Evolutionary conservation across 1,139 yeast genomes (phyloP), one percentile per base, ranked within the genome.

Genomic region (Debaryomyces singareniensis): DNA sequence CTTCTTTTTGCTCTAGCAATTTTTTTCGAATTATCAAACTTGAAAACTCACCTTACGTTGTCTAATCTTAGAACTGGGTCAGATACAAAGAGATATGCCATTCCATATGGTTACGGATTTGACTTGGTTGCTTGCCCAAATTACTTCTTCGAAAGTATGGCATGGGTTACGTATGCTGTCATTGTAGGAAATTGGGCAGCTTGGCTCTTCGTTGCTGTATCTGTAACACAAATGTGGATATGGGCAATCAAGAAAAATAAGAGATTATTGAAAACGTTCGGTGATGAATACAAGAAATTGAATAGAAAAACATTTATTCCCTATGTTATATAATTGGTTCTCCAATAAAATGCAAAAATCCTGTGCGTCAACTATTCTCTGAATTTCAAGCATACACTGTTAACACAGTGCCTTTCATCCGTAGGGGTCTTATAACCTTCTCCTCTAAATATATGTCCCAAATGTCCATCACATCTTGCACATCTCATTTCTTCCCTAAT

Each of bases 371-470:
- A n/a, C n/a, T 51, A 40, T n/a, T 40, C 37, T 16, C 47, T 61
- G 44, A 87, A 83, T 47, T 78, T 82, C 53, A 91, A 61, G 36
- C 89, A 75, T 18, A 85, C 66, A 35, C 95, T 83, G 55, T 91
- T 91, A 15, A 89, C 96, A 55, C 99, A 91, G 53, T 91, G 97
- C 51, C 99, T 75, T 42, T 75, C 91, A 53, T 89, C 91, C 0
- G 95, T 86, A 5, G 97, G 98, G 9, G 78, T 83, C 26, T 72
- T 61, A 62, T 74, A 89, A 1, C 97, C 97, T 58, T 91, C 98
- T n/a, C 95, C 95, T 44, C 76, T 76, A 56, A 91, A 91, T 2
- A 91, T 81, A 57, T 91, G 98, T 2, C 98, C 98, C 43, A 91
- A 59, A 57, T 91, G 98, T 1, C 96, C 95, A 29, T 85, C 95